These are phyloP conservation scores for Hypoxylon sp. DNA, from an alignment of 2,329 filamentous ascomycete genomes.

Conservation along the genomic window DNA sequence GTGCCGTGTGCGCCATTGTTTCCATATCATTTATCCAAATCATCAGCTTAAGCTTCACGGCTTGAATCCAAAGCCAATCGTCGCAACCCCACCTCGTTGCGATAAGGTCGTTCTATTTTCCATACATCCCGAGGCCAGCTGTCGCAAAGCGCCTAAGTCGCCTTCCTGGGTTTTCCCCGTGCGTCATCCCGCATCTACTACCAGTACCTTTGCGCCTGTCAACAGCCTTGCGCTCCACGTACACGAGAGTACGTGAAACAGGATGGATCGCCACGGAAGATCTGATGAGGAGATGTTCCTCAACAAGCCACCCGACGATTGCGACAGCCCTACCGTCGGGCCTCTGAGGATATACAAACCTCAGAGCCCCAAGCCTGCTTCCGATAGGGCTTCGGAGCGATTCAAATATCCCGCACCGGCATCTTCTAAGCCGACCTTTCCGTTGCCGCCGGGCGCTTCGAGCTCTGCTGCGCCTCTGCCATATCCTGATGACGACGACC, in stretches of 20 bases:
- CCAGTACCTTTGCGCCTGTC: conserved; percentile 33
- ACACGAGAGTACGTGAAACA: conserved; percentile 52
- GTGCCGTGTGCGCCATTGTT: conserved; percentile 35
- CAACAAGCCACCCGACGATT: conserved; percentile 67
- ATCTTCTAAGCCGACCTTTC: conserved; percentile 70
- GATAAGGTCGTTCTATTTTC: conserved; percentile 42
- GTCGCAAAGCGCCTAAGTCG: conserved; percentile 49
- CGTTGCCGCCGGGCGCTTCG: conserved; percentile 76
- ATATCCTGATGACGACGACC: conserved; percentile 80
- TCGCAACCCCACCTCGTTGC: conserved; percentile 51
- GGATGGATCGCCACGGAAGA: conserved; percentile 73
- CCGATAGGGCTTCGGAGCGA: conserved; percentile 57
- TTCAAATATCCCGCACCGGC: conserved; percentile 68
- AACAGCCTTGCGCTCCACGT: conserved; percentile 39
- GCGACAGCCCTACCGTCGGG: conserved; percentile 83
- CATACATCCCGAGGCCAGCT: conserved; percentile 34
- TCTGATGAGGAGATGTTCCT: conserved; percentile 90
- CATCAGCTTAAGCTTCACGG: conserved; percentile 38
- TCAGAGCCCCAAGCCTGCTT: conserved; percentile 72
- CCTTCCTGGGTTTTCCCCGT: conserved; percentile 32
- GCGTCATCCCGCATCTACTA: conserved; percentile 47
- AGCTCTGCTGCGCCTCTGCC: conserved; percentile 78
- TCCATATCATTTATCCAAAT: conserved; percentile 31
- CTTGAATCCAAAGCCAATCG: conserved; percentile 35
- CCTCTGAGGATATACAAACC: conserved; percentile 89